These are phyloP conservation scores for Carpinus fangiana DNA, from an alignment of 306 rosid genomes.

Conservation along the genomic window DNA sequence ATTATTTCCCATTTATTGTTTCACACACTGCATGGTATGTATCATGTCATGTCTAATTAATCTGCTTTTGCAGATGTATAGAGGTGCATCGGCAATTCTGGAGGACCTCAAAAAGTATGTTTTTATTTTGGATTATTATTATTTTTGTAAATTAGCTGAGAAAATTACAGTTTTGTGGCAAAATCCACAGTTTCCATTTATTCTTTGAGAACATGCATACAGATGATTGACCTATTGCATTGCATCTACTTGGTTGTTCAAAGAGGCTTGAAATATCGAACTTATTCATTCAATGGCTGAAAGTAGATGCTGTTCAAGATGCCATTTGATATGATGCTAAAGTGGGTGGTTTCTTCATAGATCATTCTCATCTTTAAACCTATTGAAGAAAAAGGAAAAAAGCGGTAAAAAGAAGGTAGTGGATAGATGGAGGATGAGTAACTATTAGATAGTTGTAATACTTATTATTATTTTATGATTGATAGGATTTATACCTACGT, in stretches of 20 bases:
- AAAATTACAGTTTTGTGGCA: neutral
- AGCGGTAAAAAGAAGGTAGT: too few species aligned
- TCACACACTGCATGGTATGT: conserved; percentile 3
- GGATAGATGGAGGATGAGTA: too few species aligned
- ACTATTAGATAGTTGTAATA: too few species aligned
- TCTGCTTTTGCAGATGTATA: conserved; percentile 65
- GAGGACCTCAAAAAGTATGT: conserved; percentile 78
- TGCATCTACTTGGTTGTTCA: neutral
- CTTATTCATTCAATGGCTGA: neutral
- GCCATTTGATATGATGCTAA: neutral
- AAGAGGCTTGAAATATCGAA: neutral
- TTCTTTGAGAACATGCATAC: neutral
- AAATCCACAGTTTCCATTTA: neutral
- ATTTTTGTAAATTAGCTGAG: neutral
- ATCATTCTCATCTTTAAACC: too few species aligned
- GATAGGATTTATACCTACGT: too few species aligned
- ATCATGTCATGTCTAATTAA: conserved; percentile 23
- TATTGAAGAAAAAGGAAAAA: too few species aligned
- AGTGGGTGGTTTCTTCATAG: too few species aligned
- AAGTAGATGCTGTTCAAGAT: neutral
- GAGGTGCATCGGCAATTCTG: conserved; percentile 80
- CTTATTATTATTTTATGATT: too few species aligned
- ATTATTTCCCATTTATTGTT: conserved; percentile 20
- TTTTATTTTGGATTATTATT: conserved; percentile 1
- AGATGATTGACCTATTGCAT: neutral